phyloP scores from a whole-genome alignment of 805 yeast genomes.

The Schizosaccharomyces cryophilus region DNA sequence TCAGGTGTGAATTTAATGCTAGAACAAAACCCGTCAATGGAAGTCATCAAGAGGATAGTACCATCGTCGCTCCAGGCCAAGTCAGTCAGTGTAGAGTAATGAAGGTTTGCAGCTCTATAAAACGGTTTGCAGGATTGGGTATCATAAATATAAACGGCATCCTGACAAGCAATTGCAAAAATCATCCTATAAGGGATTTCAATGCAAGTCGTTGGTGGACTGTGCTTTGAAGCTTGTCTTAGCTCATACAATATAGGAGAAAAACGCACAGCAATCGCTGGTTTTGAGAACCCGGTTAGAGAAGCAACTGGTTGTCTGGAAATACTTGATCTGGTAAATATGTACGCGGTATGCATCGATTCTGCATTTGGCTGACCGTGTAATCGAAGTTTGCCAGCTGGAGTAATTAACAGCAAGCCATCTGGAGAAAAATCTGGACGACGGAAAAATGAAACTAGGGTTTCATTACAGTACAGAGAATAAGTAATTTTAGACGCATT shows the following conservation, averaged over 20 bases:
- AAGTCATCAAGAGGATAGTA: constrained; percentile 37
- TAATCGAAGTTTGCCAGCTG: constrained; percentile 27
- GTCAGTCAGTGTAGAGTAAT: constrained; percentile 75
- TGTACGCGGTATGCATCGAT: constrained; percentile 43
- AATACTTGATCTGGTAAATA: constrained; percentile 50
- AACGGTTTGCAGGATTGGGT: constrained; percentile 47
- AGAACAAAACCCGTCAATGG: constrained; percentile 86
- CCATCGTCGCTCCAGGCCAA: constrained; percentile 70
- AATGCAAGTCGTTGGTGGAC: constrained; percentile 17
- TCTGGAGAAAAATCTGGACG: constrained; percentile 73
- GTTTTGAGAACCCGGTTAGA: constrained; percentile 55
- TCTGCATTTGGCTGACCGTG: constrained; percentile 12
- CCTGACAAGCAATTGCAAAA: constrained; percentile 84
- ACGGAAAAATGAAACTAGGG: constrained; percentile 74
- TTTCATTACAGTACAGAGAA: constrained; percentile 52
- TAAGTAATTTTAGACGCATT: constrained; percentile 11
- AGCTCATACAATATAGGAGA: constrained; percentile 33
- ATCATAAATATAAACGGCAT: constrained; percentile 57
- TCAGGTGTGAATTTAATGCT: constrained; percentile 28
- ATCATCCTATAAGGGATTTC: constrained; percentile 53
- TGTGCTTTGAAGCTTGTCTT: background rate
- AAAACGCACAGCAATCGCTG: constrained; percentile 64
- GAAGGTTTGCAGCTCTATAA: constrained; percentile 54
- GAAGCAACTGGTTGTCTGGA: constrained; percentile 49
- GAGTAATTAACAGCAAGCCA: constrained; percentile 56